A percentile compares a stretch with the other conserved stretches of the same genome.
Conservation (phyloP, 2,329 filamentous ascomycete species). For the Elsinoe perseae region DNA sequence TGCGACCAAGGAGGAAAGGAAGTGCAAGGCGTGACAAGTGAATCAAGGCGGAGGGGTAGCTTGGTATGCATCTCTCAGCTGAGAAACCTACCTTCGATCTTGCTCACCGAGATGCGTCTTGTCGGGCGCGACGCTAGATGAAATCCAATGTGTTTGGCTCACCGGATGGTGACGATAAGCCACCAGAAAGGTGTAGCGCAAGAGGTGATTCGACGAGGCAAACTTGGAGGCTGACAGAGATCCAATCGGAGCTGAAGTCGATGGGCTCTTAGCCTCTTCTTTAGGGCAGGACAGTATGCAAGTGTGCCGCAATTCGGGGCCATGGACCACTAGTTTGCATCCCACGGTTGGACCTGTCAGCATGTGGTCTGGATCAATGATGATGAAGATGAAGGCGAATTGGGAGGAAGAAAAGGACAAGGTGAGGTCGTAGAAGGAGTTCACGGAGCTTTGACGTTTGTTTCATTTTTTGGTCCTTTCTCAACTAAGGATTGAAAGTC, state of each 20-base stretch:
- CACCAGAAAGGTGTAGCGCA: conserved; percentile 5
- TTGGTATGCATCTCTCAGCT: conserved; percentile 6
- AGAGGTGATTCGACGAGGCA: conserved; percentile 5
- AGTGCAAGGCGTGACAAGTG: conserved; percentile 9
- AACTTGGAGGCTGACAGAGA: conserved; percentile 2
- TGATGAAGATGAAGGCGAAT: not conserved
- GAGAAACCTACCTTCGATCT: conserved; percentile 3
- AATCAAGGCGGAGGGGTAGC: conserved; percentile 9
- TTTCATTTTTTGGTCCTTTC: not conserved
- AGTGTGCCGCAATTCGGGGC: conserved; percentile 4
- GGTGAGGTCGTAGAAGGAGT: not conserved
- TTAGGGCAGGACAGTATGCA: conserved; percentile 8
- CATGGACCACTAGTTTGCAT: conserved; percentile 14
- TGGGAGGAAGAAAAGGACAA: not conserved
- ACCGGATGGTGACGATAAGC: conserved; percentile 8
- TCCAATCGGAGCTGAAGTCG: conserved; percentile 5
- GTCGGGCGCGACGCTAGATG: not conserved
- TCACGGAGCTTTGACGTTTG: not conserved
- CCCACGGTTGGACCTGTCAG: conserved; percentile 1
- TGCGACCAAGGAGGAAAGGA: conserved; percentile 6
- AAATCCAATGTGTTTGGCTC: not conserved
- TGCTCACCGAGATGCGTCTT: not conserved
- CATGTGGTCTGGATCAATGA: not conserved
- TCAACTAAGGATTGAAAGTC: not conserved
- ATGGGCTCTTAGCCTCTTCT: not conserved